A percentile compares a stretch with the other conserved stretches of the same genome.
Evolutionary conservation across 2,329 filamentous ascomycete species (phyloP).

Genomic region (Hypoxylon sp.): DNA sequence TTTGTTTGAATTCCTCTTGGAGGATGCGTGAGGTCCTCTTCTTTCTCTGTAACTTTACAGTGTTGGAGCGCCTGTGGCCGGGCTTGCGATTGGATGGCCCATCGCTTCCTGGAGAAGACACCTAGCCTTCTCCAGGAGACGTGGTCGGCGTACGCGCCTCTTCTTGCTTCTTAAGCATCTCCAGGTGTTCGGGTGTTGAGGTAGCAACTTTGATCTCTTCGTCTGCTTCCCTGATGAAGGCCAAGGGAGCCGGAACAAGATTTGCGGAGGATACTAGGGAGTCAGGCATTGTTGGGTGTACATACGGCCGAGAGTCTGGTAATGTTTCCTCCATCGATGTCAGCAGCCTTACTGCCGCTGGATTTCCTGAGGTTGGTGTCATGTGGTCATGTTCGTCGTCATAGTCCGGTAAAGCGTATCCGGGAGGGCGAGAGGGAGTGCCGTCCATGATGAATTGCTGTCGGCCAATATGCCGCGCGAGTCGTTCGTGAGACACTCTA

Average conservation of each 20-base stretch:
- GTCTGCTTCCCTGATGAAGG: conserved; percentile 33
- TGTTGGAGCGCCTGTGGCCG: conserved; percentile 41
- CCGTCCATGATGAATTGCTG: conserved; percentile 54
- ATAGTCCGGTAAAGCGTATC: conserved; percentile 65
- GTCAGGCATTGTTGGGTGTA: conserved; percentile 47
- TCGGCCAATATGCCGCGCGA: conserved; percentile 34
- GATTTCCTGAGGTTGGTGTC: conserved; percentile 54
- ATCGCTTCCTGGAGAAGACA: conserved; percentile 19
- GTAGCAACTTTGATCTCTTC: conserved; percentile 39
- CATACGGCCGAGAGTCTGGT: conserved; percentile 62
- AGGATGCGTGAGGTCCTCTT: conserved; percentile 42
- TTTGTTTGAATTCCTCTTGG: conserved; percentile 48
- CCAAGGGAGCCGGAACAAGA: conserved; percentile 40
- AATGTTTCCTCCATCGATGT: conserved; percentile 67
- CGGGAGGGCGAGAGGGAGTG: conserved; percentile 61
- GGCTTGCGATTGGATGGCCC: conserved; percentile 38
- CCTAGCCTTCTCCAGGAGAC: conserved; percentile 18
- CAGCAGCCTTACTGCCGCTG: conserved; percentile 66
- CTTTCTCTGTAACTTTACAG: conserved; percentile 62
- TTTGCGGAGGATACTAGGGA: conserved; percentile 33
- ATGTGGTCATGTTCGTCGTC: conserved; percentile 60
- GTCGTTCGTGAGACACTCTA: conserved; percentile 30
- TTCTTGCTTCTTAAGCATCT: conserved; percentile 50
- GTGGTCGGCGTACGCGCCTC: conserved; percentile 44
- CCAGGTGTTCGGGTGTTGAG: conserved; percentile 48